A percentile compares a stretch with the other conserved stretches of the same genome.
Evolutionary conservation across 108 stramenopile species (phyloP).

Genomic region (Skeletonema menzelii): DNA sequence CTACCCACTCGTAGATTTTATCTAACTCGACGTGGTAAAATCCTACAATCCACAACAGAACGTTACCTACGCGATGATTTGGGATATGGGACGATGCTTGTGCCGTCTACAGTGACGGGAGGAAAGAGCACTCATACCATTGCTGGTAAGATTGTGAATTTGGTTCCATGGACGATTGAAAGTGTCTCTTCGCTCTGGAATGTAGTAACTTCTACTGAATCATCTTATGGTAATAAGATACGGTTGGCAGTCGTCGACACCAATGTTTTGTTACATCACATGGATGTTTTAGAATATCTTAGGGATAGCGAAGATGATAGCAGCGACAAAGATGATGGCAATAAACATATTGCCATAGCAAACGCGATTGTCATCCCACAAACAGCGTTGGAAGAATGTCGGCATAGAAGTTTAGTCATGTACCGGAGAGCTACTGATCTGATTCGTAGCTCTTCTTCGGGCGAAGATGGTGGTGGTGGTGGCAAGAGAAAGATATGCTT

Average conservation of each 20-base stretch:
- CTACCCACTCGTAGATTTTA: conserved; percentile 32
- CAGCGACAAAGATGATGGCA: neutral
- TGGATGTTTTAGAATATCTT: conserved; percentile 80
- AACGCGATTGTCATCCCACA: conserved; percentile 84
- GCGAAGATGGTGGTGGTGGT: conserved; percentile 17
- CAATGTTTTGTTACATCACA: conserved; percentile 84
- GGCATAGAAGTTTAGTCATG: conserved; percentile 64
- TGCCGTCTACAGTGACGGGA: conserved; percentile 23
- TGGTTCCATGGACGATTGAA: conserved; percentile 60
- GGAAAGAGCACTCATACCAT: conserved; percentile 22
- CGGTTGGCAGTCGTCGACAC: conserved; percentile 75
- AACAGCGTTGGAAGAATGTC: conserved; percentile 77
- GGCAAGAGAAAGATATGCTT: conserved; percentile 34
- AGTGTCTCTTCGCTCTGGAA: conserved; percentile 40
- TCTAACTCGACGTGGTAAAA: conserved; percentile 70
- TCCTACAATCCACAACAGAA: conserved; percentile 75
- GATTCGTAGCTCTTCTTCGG: conserved; percentile 46
- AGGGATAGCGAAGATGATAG: neutral
- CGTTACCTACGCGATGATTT: conserved; percentile 86
- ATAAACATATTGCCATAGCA: conserved; percentile 48
- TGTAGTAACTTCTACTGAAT: conserved; percentile 14
- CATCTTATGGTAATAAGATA: conserved; percentile 5
- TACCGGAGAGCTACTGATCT: conserved; percentile 79
- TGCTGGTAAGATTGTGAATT: conserved; percentile 55
- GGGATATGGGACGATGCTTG: conserved; percentile 66